phyloP scores from a whole-genome alignment of 129 eudicot genomes.

The Helianthus tuberosus region DNA sequence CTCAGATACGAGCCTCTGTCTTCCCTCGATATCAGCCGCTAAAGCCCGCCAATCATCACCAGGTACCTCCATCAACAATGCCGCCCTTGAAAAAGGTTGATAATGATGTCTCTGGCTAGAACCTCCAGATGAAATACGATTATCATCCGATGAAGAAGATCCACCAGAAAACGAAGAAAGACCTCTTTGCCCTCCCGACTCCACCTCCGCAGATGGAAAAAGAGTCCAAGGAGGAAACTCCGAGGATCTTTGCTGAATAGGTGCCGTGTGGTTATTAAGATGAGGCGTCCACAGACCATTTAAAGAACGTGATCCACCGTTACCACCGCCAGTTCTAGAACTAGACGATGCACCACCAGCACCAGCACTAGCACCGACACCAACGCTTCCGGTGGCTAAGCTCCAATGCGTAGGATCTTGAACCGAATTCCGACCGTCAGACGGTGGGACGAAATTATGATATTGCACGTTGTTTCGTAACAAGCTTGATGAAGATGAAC shows the following conservation, averaged over 20 bases:
- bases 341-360: slow-evolving; percentile 44
- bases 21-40: slow-evolving; percentile 69
- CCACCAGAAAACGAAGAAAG: slow-evolving; percentile 36
- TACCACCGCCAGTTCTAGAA: slow-evolving; percentile 30
- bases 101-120: slow-evolving; percentile 41
- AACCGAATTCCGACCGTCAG: slow-evolving; percentile 45
- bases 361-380: slow-evolving; percentile 32
- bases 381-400: slow-evolving; percentile 47
- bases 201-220: slow-evolving; percentile 58
- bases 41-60: slow-evolving; percentile 68
- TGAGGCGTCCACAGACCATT: slow-evolving; percentile 44
- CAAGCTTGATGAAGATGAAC: slow-evolving; percentile 47
- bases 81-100: slow-evolving; percentile 45
- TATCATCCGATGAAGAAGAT: slow-evolving; percentile 47
- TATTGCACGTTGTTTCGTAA: slow-evolving; percentile 45
- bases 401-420: slow-evolving; percentile 68
- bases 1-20: slow-evolving; percentile 76
- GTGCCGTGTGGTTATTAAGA: slow-evolving; percentile 45
- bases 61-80: slow-evolving; percentile 55
- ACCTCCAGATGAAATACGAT: slow-evolving; percentile 36
- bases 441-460: slow-evolving; percentile 44
- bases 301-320: slow-evolving; percentile 36
- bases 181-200: slow-evolving; percentile 54
- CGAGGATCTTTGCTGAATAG: slow-evolving; percentile 38
- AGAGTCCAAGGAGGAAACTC: slow-evolving; percentile 63